phyloP scores from a whole-genome alignment of 2,329 filamentous ascomycete genomes.

The Fusarium longipes region DNA sequence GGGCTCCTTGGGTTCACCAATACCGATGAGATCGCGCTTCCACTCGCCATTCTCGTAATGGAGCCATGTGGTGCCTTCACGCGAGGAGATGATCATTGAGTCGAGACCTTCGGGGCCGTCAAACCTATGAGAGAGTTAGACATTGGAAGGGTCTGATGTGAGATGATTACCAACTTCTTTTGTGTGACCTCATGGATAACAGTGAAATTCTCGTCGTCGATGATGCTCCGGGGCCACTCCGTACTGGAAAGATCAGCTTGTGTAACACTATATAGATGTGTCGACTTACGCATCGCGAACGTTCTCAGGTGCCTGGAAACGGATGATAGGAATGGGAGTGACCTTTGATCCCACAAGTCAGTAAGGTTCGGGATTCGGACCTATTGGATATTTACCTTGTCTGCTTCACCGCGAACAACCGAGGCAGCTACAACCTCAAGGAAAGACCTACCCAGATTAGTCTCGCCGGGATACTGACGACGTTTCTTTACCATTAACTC shows the following conservation, averaged over 20 bases:
- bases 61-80: constrained; percentile 10
- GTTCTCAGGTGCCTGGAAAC: not conserved
- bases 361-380: not conserved
- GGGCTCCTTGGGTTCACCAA: constrained; percentile 3
- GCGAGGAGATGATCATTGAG: constrained; percentile 6
- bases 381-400: not conserved
- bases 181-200: constrained; percentile 2
- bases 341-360: not conserved
- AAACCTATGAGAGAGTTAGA: not conserved
- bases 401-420: not conserved
- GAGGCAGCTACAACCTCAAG: not conserved
- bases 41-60: constrained; percentile 9
- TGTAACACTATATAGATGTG: rapidly evolving
- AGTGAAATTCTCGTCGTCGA: not conserved
- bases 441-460: not conserved
- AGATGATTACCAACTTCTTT: not conserved
- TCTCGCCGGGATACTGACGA: no score
- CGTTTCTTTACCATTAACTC: not conserved
- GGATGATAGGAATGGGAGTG: not conserved
- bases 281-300: not conserved
- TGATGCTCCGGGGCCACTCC: constrained; percentile 3
- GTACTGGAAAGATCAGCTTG: not conserved
- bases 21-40: constrained; percentile 14
- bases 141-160: not conserved
- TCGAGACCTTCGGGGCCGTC: constrained; percentile 6